Evolutionary conservation across 2,329 filamentous ascomycete genomes (phyloP).

Genomic region (Phaeosphaeria sp.): DNA sequence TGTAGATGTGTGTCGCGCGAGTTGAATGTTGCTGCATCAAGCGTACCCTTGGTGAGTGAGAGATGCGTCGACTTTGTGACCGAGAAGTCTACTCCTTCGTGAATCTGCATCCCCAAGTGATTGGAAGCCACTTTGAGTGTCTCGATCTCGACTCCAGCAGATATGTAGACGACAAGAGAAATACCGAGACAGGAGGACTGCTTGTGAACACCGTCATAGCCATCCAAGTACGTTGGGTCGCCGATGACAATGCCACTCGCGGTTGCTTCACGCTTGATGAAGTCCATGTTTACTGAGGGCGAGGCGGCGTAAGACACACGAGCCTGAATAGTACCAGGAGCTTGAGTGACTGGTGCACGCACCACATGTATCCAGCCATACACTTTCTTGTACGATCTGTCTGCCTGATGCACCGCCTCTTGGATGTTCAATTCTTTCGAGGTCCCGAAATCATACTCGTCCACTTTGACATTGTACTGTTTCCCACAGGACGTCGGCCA

Average conservation of each 20-base stretch:
- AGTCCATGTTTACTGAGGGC: constrained; percentile 35
- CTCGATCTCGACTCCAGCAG: constrained; percentile 38
- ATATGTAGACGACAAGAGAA: constrained; percentile 47
- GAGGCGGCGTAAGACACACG: constrained; percentile 49
- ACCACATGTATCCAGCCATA: constrained; percentile 49
- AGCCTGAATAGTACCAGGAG: constrained; percentile 43
- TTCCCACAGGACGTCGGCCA: constrained; percentile 45
- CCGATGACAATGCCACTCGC: constrained; percentile 34
- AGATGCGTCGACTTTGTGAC: constrained; percentile 43
- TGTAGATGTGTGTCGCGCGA: constrained; percentile 51
- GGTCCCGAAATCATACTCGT: constrained; percentile 36
- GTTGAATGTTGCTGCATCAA: constrained; percentile 42
- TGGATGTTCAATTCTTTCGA: constrained; percentile 32
- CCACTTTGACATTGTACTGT: constrained; percentile 41
- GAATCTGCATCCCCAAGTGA: constrained; percentile 49
- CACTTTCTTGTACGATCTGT: constrained; percentile 43
- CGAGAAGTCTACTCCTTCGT: constrained; percentile 37
- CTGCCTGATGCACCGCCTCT: constrained; percentile 39
- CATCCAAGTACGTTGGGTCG: constrained; percentile 30
- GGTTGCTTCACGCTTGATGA: constrained; percentile 36
- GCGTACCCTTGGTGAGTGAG: constrained; percentile 43
- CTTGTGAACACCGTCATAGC: constrained; percentile 29
- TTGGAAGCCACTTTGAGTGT: constrained; percentile 44
- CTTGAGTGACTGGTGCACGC: constrained; percentile 43
- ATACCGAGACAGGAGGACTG: constrained; percentile 47